A percentile compares a stretch with the other conserved stretches of the same genome.
These are phyloP conservation scores for Alternaria sp. DNA, from an alignment of 2,329 filamentous ascomycete species.

Conservation along the genomic window DNA sequence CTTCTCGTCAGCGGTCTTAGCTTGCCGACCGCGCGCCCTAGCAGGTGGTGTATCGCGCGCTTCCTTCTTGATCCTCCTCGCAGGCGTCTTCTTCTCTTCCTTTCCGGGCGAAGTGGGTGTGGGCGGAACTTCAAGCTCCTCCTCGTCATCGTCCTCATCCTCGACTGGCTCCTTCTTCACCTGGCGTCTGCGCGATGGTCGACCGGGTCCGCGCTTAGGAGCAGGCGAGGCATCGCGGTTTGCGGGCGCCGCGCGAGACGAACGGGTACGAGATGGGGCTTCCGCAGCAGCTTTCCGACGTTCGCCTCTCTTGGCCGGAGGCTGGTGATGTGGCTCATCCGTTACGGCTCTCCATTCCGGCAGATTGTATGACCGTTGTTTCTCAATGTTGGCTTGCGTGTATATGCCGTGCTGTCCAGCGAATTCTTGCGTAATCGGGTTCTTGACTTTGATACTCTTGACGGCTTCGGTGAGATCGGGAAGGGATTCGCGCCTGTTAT, in stretches of 20 bases:
- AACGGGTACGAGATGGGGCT: slow-evolving; percentile 42
- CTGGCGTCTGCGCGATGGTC: slow-evolving; percentile 50
- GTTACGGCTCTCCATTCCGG: slow-evolving; percentile 95
- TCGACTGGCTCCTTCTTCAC: slow-evolving; percentile 33
- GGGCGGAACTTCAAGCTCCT: slow-evolving; percentile 47
- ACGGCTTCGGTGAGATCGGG: slow-evolving; percentile 83
- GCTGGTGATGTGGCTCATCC: slow-evolving; percentile 94
- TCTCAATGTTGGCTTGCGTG: slow-evolving; percentile 95
- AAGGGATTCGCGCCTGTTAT: slow-evolving; percentile 69
- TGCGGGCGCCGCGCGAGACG: slow-evolving; percentile 43
- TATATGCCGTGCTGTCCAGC: slow-evolving; percentile 95
- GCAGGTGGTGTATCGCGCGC: slow-evolving; percentile 58
- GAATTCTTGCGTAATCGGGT: slow-evolving; percentile 98
- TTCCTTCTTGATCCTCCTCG: slow-evolving; percentile 43
- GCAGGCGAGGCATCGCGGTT: slow-evolving; percentile 49
- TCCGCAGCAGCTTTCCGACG: slow-evolving; percentile 63
- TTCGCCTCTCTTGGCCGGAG: slow-evolving; percentile 88
- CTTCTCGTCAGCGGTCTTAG: slow-evolving; percentile 48
- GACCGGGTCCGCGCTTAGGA: slow-evolving; percentile 59
- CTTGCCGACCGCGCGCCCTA: slow-evolving; percentile 64
- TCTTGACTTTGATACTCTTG: slow-evolving; percentile 91
- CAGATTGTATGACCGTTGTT: slow-evolving; percentile 93
- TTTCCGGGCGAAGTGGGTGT: slow-evolving; percentile 56
- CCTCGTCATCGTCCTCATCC: slow-evolving; percentile 46
- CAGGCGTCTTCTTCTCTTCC: slow-evolving; percentile 48